phyloP scores from a whole-genome alignment of 768 basidiomycete genomes.

The Tricholoma flavovirens region DNA sequence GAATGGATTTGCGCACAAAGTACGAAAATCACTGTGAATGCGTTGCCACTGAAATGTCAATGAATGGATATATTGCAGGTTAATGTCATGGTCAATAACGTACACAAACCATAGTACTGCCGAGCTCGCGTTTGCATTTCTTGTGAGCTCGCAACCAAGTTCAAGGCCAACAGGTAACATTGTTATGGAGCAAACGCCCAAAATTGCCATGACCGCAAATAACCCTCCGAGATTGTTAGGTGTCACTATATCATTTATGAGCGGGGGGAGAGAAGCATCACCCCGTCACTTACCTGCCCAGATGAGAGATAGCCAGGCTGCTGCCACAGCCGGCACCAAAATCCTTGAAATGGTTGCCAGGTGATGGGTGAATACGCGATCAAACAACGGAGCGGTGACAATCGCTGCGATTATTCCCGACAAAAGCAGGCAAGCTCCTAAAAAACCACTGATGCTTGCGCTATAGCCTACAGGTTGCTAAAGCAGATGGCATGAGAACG shows the following conservation, averaged over 20 bases:
- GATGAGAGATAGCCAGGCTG: slow-evolving; percentile 66
- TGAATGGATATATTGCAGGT: not conserved
- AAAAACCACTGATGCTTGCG: slow-evolving; percentile 54
- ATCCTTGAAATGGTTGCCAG: slow-evolving; percentile 56
- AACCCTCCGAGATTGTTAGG: slow-evolving; percentile 55
- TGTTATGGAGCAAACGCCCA: slow-evolving; percentile 60
- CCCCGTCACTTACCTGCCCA: slow-evolving; percentile 60
- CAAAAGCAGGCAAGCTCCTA: slow-evolving; percentile 63
- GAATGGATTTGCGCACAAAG: slow-evolving; percentile 37
- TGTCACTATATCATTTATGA: slow-evolving; percentile 39
- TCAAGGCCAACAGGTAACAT: slow-evolving; percentile 76
- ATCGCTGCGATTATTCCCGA: slow-evolving; percentile 67
- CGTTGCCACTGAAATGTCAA: slow-evolving; percentile 48
- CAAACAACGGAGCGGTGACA: slow-evolving; percentile 68
- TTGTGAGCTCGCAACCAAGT: slow-evolving; percentile 72
- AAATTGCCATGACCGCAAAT: slow-evolving; percentile 61
- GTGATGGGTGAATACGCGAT: slow-evolving; percentile 74
- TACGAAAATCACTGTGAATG: slow-evolving; percentile 56
- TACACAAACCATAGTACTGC: slow-evolving; percentile 74
- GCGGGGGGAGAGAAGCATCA: not conserved
- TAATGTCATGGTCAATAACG: slow-evolving; percentile 18
- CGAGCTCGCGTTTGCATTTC: slow-evolving; percentile 73
- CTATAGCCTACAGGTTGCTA: slow-evolving; percentile 75
- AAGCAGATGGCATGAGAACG: not conserved
- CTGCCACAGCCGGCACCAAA: slow-evolving; percentile 55